These are phyloP conservation scores for Neoboletus magnificus DNA, from an alignment of 768 basidiomycete species.

Conservation along the genomic window DNA sequence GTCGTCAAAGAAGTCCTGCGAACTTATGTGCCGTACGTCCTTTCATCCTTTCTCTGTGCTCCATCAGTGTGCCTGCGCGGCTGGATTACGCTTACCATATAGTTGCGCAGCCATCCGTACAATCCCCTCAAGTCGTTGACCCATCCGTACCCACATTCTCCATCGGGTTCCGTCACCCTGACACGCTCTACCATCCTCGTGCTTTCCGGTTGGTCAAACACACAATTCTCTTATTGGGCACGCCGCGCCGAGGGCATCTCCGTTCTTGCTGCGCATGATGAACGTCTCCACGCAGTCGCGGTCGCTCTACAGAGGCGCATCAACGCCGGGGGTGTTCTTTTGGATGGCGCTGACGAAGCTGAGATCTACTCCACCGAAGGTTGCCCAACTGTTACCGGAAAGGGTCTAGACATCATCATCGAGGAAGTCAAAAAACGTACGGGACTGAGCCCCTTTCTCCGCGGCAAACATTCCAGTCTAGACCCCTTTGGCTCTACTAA, in stretches of 20 bases:
- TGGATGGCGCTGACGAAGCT: conserved; percentile 25
- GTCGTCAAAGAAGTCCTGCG: conserved; percentile 48
- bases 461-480: conserved; percentile 49
- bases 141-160: conserved; percentile 38
- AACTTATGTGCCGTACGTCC: conserved; percentile 47
- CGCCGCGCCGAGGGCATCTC: conserved; percentile 49
- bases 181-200: conserved; percentile 47
- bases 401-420: conserved; percentile 48
- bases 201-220: conserved; percentile 52
- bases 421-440: conserved; percentile 49
- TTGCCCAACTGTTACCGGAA: conserved; percentile 43
- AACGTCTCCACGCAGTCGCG: conserved; percentile 39
- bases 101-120: conserved; percentile 44
- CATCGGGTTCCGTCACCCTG: conserved; percentile 43
- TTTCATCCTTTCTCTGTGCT: background rate
- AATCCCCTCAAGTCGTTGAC: conserved; percentile 48
- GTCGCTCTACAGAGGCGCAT: conserved; percentile 41
- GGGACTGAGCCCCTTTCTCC: conserved; percentile 45
- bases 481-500: conserved; percentile 45
- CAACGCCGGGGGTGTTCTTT: conserved; percentile 31
- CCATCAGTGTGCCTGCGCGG: conserved; percentile 3
- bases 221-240: conserved; percentile 55
- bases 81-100: conserved; percentile 22
- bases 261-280: conserved; percentile 41
- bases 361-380: conserved; percentile 28